Evolutionary conservation across 441 rosid genomes (phyloP).

Genomic region (Populus hybrid): DNA sequence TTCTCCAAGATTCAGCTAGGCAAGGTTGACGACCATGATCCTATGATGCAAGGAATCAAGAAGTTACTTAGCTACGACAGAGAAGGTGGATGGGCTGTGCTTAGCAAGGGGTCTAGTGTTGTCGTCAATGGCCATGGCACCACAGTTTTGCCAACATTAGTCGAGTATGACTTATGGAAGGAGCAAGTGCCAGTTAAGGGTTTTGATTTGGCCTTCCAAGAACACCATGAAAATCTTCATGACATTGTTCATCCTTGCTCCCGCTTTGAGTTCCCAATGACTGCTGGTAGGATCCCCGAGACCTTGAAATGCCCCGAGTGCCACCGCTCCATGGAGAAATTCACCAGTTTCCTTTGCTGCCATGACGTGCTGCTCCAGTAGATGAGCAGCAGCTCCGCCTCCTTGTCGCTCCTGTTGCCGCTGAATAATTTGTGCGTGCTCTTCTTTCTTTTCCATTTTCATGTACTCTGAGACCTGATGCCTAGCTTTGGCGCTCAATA

Average conservation of each 20-base stretch:
- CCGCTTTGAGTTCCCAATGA: slow-evolving; percentile 46
- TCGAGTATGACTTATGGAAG: slow-evolving; percentile 9
- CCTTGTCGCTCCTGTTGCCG: not conserved
- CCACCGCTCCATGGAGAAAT: slow-evolving; percentile 56
- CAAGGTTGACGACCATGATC: slow-evolving; percentile 40
- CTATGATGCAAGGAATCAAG: slow-evolving; percentile 52
- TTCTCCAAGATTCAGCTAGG: slow-evolving; percentile 59
- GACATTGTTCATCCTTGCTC: slow-evolving; percentile 53
- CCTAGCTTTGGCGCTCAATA: no score
- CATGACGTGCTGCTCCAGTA: slow-evolving; percentile 25
- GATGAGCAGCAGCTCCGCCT: not conserved
- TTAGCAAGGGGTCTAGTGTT: slow-evolving; percentile 48
- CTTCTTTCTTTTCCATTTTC: no score
- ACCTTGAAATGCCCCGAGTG: slow-evolving; percentile 61
- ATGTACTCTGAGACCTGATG: not conserved
- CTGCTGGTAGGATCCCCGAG: slow-evolving; percentile 51
- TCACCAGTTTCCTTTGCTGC: slow-evolving; percentile 58
- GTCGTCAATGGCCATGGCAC: slow-evolving; percentile 48
- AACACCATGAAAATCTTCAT: slow-evolving; percentile 46
- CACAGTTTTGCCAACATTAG: slow-evolving; percentile 38
- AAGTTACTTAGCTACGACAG: slow-evolving; percentile 42
- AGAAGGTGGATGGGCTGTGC: slow-evolving; percentile 48
- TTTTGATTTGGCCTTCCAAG: slow-evolving; percentile 42
- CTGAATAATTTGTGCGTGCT: not conserved
- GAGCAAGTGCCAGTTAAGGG: slow-evolving; percentile 39